Evolutionary conservation across 2,329 filamentous ascomycete genomes (phyloP).

Genomic region (Talaromyces sp.): DNA sequence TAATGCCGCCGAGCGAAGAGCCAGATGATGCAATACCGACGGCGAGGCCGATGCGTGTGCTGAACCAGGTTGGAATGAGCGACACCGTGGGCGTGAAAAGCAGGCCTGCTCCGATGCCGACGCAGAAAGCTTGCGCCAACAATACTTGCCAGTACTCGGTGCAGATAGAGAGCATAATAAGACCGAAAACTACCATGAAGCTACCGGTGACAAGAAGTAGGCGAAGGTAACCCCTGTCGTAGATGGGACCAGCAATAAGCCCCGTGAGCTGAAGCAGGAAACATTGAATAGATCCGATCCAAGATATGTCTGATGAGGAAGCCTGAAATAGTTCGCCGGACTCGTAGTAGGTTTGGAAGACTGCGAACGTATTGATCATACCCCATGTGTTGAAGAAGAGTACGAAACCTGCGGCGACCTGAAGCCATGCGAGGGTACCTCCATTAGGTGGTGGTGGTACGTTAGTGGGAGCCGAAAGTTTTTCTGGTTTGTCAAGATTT

Average conservation of each 20-base stretch:
- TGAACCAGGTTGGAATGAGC: constrained; percentile 65
- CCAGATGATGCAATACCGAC: constrained; percentile 61
- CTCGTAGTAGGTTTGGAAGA: constrained; percentile 51
- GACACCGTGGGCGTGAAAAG: constrained; percentile 64
- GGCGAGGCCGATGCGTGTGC: constrained; percentile 53
- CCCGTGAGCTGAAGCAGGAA: constrained; percentile 49
- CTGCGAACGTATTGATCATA: constrained; percentile 47
- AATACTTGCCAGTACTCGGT: constrained; percentile 42
- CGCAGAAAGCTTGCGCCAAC: constrained; percentile 50
- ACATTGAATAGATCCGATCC: constrained; percentile 50
- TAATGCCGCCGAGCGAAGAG: constrained; percentile 54
- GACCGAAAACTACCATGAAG: constrained; percentile 33
- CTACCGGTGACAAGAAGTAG: constrained; percentile 43
- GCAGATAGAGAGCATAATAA: constrained; percentile 20
- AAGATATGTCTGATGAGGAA: constrained; percentile 46
- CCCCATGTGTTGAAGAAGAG: constrained; percentile 34
- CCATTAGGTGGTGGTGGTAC: constrained; percentile 29
- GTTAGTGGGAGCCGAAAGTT: neutral
- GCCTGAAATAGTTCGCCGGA: constrained; percentile 32
- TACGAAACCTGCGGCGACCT: constrained; percentile 30
- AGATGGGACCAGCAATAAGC: constrained; percentile 48
- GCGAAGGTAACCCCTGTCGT: constrained; percentile 46
- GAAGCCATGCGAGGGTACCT: constrained; percentile 31
- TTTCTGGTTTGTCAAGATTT: neutral
- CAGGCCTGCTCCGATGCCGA: constrained; percentile 57